These are phyloP conservation scores for Paraleonurus japonicus DNA, from an alignment of 257 asterid species.

Conservation along the genomic window DNA sequence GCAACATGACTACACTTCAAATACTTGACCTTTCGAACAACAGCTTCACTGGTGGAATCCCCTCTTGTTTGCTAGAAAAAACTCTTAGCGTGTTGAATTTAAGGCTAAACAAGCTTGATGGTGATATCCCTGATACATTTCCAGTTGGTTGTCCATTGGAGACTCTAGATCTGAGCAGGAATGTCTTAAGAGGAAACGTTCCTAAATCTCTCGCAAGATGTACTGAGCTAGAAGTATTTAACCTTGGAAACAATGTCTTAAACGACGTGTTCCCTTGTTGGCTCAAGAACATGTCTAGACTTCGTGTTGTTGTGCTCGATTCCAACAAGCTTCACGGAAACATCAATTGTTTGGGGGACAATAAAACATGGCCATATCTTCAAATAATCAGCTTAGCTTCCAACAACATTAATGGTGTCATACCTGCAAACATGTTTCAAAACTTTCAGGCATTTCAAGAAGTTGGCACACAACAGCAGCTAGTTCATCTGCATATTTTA, in stretches of 20 bases:
- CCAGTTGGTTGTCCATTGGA: slow-evolving; percentile 35
- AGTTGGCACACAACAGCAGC: neutral
- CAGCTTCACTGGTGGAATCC: slow-evolving; percentile 40
- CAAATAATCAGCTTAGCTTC: slow-evolving; percentile 43
- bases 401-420: slow-evolving; percentile 32
- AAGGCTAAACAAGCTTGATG: slow-evolving; percentile 44
- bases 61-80: slow-evolving; percentile 38
- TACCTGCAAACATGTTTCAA: slow-evolving; percentile 29
- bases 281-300: slow-evolving; percentile 27
- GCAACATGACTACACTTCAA: slow-evolving; percentile 42
- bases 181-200: slow-evolving; percentile 37
- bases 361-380: slow-evolving; percentile 26
- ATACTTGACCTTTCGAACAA: slow-evolving; percentile 58
- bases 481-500: slow-evolving; percentile 21
- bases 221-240: slow-evolving; percentile 35
- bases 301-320: slow-evolving; percentile 31
- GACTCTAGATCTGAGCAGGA: slow-evolving; percentile 50
- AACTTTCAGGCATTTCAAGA: slow-evolving; percentile 33
- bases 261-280: slow-evolving; percentile 48
- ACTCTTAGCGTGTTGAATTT: slow-evolving; percentile 39
- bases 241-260: slow-evolving; percentile 42
- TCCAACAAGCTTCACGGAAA: slow-evolving; percentile 41
- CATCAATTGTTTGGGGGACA: slow-evolving; percentile 25
- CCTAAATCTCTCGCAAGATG: slow-evolving; percentile 52
- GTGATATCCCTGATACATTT: slow-evolving; percentile 38